phyloP scores from a whole-genome alignment of 2,329 filamentous ascomycete species.

The Hypomyces perniciosus region DNA sequence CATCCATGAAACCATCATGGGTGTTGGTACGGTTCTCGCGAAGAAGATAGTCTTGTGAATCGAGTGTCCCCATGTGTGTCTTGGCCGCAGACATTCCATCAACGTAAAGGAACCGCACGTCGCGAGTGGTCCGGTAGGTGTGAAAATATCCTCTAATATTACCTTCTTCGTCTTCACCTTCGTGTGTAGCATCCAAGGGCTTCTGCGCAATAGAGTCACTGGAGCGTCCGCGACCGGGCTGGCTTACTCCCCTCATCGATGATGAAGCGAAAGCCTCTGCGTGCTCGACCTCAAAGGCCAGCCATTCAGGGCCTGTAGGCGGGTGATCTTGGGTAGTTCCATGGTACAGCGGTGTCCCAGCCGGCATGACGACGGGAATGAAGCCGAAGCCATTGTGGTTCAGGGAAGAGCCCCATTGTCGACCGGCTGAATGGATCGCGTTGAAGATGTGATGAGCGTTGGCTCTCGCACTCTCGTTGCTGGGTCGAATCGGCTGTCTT shows the following conservation, averaged over 20 bases:
- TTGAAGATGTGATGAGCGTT: conserved; percentile 68
- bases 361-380: conserved; percentile 59
- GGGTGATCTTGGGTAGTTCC: conserved; percentile 43
- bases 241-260: not conserved
- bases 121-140: conserved; percentile 53
- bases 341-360: conserved; percentile 62
- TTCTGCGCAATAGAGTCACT: not conserved
- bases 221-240: not conserved
- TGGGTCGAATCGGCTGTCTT: conserved; percentile 28
- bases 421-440: conserved; percentile 62
- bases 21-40: conserved; percentile 30
- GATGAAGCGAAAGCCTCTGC: conserved; percentile 54
- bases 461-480: conserved; percentile 30
- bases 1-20: conserved; percentile 28
- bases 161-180: conserved; percentile 2
- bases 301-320: conserved; percentile 57
- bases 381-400: conserved; percentile 72
- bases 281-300: conserved; percentile 73
- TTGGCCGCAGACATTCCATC: conserved; percentile 68
- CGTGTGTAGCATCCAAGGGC: conserved; percentile 6
- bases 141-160: conserved; percentile 54
- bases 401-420: conserved; percentile 67
- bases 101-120: conserved; percentile 58
- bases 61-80: conserved; percentile 57
- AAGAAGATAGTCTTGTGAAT: conserved; percentile 60